Conservation (phyloP, 768 basidiomycete genomes). For the Boletus tomentosulus region DNA sequence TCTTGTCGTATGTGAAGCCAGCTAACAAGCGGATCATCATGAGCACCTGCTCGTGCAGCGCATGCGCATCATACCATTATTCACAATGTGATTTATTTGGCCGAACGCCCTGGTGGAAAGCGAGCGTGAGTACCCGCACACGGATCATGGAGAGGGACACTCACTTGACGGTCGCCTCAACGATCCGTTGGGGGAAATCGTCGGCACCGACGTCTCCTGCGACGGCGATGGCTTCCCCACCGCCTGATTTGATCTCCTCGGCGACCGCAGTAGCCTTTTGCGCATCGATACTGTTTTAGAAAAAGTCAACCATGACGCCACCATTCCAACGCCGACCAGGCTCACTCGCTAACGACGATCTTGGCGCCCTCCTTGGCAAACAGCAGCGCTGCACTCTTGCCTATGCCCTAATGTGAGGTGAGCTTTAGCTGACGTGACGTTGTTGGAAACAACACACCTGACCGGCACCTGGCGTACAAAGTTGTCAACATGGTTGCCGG, state of each 20-base stretch:
- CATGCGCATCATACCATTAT: constrained; percentile 51
- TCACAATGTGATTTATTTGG: constrained; percentile 83
- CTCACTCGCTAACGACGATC: constrained; percentile 79
- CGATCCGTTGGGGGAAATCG: constrained; percentile 75
- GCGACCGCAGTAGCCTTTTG: constrained; percentile 62
- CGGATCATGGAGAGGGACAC: constrained; percentile 31
- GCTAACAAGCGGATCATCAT: constrained; percentile 33
- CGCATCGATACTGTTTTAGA: constrained; percentile 57
- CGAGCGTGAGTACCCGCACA: not conserved
- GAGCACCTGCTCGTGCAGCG: not conserved
- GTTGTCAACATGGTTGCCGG: not conserved
- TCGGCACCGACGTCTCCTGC: constrained; percentile 80
- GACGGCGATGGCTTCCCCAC: constrained; percentile 72
- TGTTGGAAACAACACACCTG: constrained; percentile 44
- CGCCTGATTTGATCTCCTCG: constrained; percentile 65
- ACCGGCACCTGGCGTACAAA: constrained; percentile 54
- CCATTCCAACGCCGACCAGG: not conserved
- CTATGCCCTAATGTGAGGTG: constrained; percentile 55
- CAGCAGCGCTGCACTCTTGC: constrained; percentile 65
- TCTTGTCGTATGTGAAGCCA: constrained; percentile 80
- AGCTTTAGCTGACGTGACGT: not conserved
- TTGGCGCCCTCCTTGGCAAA: constrained; percentile 86
- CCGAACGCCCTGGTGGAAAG: constrained; percentile 59
- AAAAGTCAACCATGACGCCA: constrained; percentile 1
- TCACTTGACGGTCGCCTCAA: constrained; percentile 72